Percentiles rank a stretch among this genome's conserved stretches.
Conservation (phyloP, 2,329 filamentous ascomycete genomes). For the Neophaeococcomyces aloes region DNA sequence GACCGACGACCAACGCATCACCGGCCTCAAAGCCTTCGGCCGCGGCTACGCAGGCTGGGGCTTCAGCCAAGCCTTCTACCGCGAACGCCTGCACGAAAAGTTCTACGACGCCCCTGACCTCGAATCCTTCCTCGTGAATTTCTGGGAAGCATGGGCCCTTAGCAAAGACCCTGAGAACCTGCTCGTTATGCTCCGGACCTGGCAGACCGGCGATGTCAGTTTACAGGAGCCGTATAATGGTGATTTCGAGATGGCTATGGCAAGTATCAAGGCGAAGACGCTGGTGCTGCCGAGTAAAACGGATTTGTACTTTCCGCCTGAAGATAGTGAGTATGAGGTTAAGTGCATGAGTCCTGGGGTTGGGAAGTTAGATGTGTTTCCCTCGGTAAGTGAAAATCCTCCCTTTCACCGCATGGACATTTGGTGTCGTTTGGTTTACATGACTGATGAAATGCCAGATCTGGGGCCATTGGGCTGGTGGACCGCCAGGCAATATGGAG, state of each 20-base stretch:
- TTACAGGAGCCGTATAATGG: slow-evolving; percentile 58
- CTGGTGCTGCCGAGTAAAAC: slow-evolving; percentile 62
- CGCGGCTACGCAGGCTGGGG: slow-evolving; percentile 71
- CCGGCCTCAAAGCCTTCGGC: slow-evolving; percentile 59
- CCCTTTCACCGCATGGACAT: too few relatives aligned
- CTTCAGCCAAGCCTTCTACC: slow-evolving; percentile 68
- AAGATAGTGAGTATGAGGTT: slow-evolving; percentile 68
- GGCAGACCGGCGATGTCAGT: slow-evolving; percentile 64
- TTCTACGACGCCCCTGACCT: slow-evolving; percentile 55
- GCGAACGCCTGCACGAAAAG: slow-evolving; percentile 57
- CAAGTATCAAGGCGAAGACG: slow-evolving; percentile 59
- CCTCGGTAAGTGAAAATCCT: slow-evolving; percentile 31
- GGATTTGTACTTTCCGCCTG: slow-evolving; percentile 72
- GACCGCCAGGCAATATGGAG: slow-evolving; percentile 59
- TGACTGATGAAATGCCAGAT: slow-evolving; percentile 28
- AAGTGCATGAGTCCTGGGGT: slow-evolving; percentile 49
- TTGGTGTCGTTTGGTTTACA: too few relatives aligned
- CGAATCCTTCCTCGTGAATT: slow-evolving; percentile 62
- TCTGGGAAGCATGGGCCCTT: slow-evolving; percentile 66
- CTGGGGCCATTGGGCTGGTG: slow-evolving; percentile 59
- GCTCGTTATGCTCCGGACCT: slow-evolving; percentile 64
- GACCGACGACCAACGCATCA: slow-evolving; percentile 42
- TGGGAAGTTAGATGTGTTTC: slow-evolving; percentile 45
- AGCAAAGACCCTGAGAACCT: slow-evolving; percentile 61
- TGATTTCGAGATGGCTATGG: slow-evolving; percentile 55